Base-by-base conservation (phyloP, 805 yeast genomes). In the Yueomyces sinensis region DNA sequence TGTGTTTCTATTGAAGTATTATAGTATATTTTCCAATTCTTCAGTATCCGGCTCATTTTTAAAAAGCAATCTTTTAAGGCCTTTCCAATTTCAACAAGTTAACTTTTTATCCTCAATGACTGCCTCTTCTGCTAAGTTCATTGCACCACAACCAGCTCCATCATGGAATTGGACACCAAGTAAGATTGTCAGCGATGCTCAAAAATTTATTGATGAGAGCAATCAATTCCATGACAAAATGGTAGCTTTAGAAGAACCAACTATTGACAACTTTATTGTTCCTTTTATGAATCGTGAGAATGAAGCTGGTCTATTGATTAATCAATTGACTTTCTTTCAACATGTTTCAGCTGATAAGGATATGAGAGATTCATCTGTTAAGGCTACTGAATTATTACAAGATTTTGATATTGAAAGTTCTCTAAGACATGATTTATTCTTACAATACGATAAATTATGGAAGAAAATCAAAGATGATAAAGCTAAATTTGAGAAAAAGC, bases 311-410 rank as follows among this genome's bases (percentile, higher is more conserved):
- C 65, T 66, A 4, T 34, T 65, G 5, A 60, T 61, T 19, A 68
- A 67, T 44, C 76, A 68, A 43, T 54, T 81, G 44, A 62, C 76
- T 15, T 82, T 83, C 50, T 76, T 74, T 47, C 83, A 76, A 54
- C 76, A 78, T 44, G 87, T 83, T 9, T 76, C 87, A 3, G 47
- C 73, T 16, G 65, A 68, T 41, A 71, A 75, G 47, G 72, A 58
- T n/a, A 50, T 80, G 23, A 68, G 95, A 47, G 82, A 79, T 41
- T 82, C 84, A 3, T 74, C 87, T 3, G 66, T 67, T 30, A 60
- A 69, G 39, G 77, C 82, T 0, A 80, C 76, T 41, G 72, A 72
- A 49, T 49, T 63, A 39, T 54, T 79, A 30, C 66, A 71, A 34
- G 68, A 74, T 32, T 70, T 63, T 43, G 59, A 65, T 9, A 80